Evolutionary conservation across 1,284 basidiomycete species (phyloP), one percentile per base, ranked within the genome.

Genomic region (Sanguinoderma infundibulare): DNA sequence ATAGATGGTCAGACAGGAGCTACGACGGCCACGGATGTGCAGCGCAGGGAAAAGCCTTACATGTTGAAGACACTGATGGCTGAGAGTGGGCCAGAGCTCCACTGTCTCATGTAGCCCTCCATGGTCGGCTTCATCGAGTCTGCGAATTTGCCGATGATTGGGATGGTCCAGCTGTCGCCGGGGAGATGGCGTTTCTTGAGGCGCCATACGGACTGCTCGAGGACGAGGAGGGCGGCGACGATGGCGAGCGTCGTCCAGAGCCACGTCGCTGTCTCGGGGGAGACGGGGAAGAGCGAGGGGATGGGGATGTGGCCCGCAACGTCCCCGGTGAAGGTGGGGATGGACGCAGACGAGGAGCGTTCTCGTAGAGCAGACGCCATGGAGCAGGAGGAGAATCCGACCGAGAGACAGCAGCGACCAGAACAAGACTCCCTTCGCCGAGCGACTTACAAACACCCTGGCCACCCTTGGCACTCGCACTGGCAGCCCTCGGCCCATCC

Each of bases 11-110:
- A 66, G 65, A 60, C 14, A 36, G 46, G 55, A 61, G 59, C 65
- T 40, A 61, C 51, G 62, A 63, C 32, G 34, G 62, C 62, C 22
- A 30, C 32, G 20, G 17, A 20, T 35, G 17, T 24, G 17, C 38
- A 49, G n/a, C 49, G 2, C 14, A n/a, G 20, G 60, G n/a, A 12
- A 34, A 57, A 14, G 50, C 8, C 92, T 71, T 67, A 94, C 95
- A 98, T 97, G 78, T 98, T 96, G 82, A 98, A 98, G 3, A 98
- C 96, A 70, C 93, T 95, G 62, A 96, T 80, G 14, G 89, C 94
- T 67, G 90, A 92, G 39, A 98, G 83, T 9, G 88, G 84, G 57
- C 94, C 96, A 38, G 90, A 87, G 70, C 91, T 82, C 95, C 95
- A 97, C 72, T 95, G 93, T 68, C 83, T 85, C 82, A 90, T 92